Percentiles rank a stretch among this genome's conserved stretches.
phyloP scores from a whole-genome alignment of 805 yeast species.

The Candida lessepsii region DNA sequence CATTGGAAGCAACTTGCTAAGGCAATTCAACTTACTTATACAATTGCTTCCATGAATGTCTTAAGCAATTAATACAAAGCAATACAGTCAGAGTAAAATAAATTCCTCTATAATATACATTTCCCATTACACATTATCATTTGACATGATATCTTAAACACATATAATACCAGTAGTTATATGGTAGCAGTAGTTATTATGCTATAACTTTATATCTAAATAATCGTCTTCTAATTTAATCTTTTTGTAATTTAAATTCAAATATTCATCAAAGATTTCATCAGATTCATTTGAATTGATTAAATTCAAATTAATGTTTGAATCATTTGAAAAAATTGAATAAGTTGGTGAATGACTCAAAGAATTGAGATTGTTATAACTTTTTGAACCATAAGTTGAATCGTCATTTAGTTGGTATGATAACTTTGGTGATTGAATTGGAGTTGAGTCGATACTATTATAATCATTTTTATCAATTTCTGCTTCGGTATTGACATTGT shows the following conservation, averaged over 20 bases:
- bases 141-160: not conserved
- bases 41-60: too few species aligned
- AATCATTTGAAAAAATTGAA: slow-evolving; percentile 17
- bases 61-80: too few species aligned
- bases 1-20: too few species aligned
- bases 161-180: too few species aligned
- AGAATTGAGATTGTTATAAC: slow-evolving; percentile 7
- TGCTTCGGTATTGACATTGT: not conserved
- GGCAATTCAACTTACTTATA: too few species aligned
- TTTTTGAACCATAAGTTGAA: not conserved
- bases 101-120: slow-evolving; percentile 10
- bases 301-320: slow-evolving; percentile 9
- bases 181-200: not conserved
- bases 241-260: slow-evolving; percentile 11
- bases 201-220: slow-evolving; percentile 8
- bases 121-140: slow-evolving; percentile 11
- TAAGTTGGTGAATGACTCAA: slow-evolving; percentile 17
- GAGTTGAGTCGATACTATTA: slow-evolving; percentile 9
- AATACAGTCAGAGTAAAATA: not conserved
- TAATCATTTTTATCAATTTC: not conserved
- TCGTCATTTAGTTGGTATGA: not conserved
- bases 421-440: slow-evolving; percentile 10
- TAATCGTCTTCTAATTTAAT: slow-evolving; percentile 9
- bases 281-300: slow-evolving; percentile 14
- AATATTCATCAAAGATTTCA: slow-evolving; percentile 13